These are phyloP conservation scores for Ustilago xerochloae DNA, from an alignment of 1,284 basidiomycete species.

Conservation along the genomic window DNA sequence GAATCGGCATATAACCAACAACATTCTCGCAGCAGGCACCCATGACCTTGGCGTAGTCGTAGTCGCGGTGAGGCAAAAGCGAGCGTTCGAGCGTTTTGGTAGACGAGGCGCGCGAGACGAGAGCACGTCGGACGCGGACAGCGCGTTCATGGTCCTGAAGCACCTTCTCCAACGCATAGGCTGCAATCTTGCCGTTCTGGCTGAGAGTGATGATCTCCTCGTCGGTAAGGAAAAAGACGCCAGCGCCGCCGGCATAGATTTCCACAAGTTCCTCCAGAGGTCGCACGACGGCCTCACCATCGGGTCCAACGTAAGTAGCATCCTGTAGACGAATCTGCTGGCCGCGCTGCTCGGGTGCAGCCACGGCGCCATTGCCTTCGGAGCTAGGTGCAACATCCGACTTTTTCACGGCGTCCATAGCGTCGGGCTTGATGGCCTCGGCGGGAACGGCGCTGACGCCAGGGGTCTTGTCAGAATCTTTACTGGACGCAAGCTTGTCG, in stretches of 20 bases:
- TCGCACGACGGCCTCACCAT: conserved; percentile 60
- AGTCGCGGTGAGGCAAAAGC: conserved; percentile 83
- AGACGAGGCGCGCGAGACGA: conserved; percentile 88
- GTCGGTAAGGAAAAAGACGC: conserved; percentile 77
- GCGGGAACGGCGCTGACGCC: conserved; percentile 43
- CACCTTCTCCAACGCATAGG: conserved; percentile 93
- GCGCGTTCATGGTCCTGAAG: conserved; percentile 87
- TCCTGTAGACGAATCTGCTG: conserved; percentile 42
- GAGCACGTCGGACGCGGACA: conserved; percentile 84
- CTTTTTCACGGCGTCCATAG: conserved; percentile 26
- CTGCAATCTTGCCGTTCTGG: conserved; percentile 91
- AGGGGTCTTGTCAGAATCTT: conserved; percentile 2
- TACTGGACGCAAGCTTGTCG: conserved; percentile 24
- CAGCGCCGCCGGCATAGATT: conserved; percentile 83
- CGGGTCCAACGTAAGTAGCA: conserved; percentile 39
- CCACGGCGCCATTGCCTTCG: conserved; percentile 46
- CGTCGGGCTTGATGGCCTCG: conserved; percentile 33
- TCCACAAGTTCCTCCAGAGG: conserved; percentile 82
- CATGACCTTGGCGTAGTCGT: conserved; percentile 93
- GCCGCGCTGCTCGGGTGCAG: conserved; percentile 26
- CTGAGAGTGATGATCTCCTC: conserved; percentile 91
- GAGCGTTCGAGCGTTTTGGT: conserved; percentile 88
- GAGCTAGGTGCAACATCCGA: conserved; percentile 39
- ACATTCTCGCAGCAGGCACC: conserved; percentile 99
- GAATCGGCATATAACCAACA: conserved; percentile 94